Percentiles rank a stretch among this genome's conserved stretches.
Conservation (phyloP, 495 filamentous ascomycete genomes). For the Talaromyces trachyspermus region DNA sequence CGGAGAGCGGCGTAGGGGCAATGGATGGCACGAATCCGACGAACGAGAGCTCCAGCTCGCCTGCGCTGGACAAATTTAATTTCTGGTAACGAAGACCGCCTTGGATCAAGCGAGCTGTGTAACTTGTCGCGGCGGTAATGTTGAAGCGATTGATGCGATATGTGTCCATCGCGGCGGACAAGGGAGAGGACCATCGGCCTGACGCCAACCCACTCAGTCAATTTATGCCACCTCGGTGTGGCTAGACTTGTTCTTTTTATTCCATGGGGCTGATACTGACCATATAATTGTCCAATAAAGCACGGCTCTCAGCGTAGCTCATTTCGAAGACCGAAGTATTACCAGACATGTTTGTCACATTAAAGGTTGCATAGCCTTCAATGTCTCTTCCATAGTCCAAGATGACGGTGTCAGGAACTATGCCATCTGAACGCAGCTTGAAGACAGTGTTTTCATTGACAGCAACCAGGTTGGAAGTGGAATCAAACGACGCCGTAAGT, state of each 20-base stretch:
- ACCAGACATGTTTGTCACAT: slow-evolving; percentile 9
- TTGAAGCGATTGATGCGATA: slow-evolving; percentile 18
- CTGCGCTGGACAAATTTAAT: slow-evolving; percentile 16
- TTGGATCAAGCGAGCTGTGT: slow-evolving; percentile 15
- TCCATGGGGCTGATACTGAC: slow-evolving; percentile 8
- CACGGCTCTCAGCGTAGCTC: slow-evolving; percentile 12
- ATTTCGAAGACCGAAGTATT: slow-evolving; percentile 18
- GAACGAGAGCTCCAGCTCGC: slow-evolving; percentile 10
- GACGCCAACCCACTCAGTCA: not conserved
- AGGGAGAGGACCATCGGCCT: slow-evolving; percentile 14
- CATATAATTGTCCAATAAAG: slow-evolving; percentile 14
- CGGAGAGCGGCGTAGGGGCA: slow-evolving; percentile 2
- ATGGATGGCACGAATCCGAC: slow-evolving; percentile 12
- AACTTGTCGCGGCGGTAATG: slow-evolving; percentile 5
- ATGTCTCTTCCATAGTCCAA: slow-evolving; percentile 13
- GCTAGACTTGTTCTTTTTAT: not conserved
- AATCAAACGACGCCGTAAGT: not conserved
- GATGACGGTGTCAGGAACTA: slow-evolving; percentile 1
- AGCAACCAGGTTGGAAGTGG: not conserved
- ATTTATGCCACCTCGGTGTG: not conserved
- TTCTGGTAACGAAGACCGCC: slow-evolving; percentile 19
- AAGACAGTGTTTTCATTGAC: not conserved
- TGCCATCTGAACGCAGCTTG: slow-evolving; percentile 10
- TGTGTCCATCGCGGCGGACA: slow-evolving; percentile 16
- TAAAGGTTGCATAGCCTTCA: slow-evolving; percentile 15